Conservation (phyloP, 1,284 basidiomycete genomes). For the Fomitopsis pinicola region DNA sequence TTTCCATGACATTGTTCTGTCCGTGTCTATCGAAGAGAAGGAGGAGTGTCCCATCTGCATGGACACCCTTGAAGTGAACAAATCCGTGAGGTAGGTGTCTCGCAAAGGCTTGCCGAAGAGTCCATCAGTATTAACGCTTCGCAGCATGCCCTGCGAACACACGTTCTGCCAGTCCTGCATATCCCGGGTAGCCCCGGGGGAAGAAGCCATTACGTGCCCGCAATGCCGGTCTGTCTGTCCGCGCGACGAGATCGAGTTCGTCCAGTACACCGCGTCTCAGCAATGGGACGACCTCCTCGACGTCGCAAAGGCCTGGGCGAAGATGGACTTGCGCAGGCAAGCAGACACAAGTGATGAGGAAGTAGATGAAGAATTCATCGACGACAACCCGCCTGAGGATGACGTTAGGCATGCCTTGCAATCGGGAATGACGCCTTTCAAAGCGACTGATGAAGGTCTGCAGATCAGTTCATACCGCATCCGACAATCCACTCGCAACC, state of each 20-base stretch:
- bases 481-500: neutral
- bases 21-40: constrained; percentile 36
- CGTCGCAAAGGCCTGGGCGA: constrained; percentile 37
- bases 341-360: constrained; percentile 40
- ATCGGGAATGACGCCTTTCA: neutral
- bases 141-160: constrained; percentile 41
- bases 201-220: constrained; percentile 34
- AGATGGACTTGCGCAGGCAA: constrained; percentile 32
- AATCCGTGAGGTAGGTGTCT: constrained; percentile 28
- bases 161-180: constrained; percentile 38
- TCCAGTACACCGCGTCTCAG: constrained; percentile 39
- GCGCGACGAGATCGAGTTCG: constrained; percentile 34
- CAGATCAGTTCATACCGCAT: neutral
- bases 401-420: neutral
- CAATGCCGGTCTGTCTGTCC: constrained; percentile 31
- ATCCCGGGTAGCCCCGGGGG: constrained; percentile 21
- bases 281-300: constrained; percentile 47
- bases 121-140: neutral
- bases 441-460: neutral
- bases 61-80: constrained; percentile 31
- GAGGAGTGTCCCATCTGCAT: constrained; percentile 45
- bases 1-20: constrained; percentile 37
- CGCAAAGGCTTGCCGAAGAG: too few species aligned
- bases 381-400: constrained; percentile 23
- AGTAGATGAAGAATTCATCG: constrained; percentile 37